A percentile compares a stretch with the other conserved stretches of the same genome.
Conservation (phyloP, 352 stramenopile genomes). For the Pythium monospermum region DNA sequence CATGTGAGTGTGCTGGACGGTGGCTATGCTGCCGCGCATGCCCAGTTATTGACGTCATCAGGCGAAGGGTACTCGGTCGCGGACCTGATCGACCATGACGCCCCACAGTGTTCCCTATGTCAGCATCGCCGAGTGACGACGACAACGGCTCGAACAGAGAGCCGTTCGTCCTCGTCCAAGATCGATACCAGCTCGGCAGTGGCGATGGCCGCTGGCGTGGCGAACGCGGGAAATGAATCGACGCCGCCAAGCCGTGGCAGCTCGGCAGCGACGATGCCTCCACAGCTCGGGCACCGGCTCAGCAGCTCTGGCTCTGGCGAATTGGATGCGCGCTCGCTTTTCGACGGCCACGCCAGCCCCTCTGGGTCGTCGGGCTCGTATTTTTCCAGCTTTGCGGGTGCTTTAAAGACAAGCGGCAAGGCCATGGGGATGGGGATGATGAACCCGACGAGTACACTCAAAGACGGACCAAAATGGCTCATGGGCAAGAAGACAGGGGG, state of each 20-base stretch:
- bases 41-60: constrained; percentile 35
- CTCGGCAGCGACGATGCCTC: constrained; percentile 7
- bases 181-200: neutral
- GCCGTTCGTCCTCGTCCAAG: constrained; percentile 1
- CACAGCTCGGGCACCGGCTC: constrained; percentile 4
- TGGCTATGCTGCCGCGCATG: constrained; percentile 61
- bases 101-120: constrained; percentile 52
- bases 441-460: constrained; percentile 43
- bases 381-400: constrained; percentile 64
- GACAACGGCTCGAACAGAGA: constrained; percentile 12
- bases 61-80: constrained; percentile 43
- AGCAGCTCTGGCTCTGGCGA: constrained; percentile 15
- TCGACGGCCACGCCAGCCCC: constrained; percentile 24
- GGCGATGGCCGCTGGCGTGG: neutral
- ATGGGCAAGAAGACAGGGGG: constrained; percentile 72
- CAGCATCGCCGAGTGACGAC: constrained; percentile 38
- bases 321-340: constrained; percentile 36
- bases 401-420: constrained; percentile 65
- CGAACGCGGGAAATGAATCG: neutral
- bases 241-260: constrained; percentile 12
- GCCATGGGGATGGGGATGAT: constrained; percentile 39
- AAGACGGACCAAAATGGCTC: constrained; percentile 72
- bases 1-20: constrained; percentile 73
- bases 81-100: constrained; percentile 74
- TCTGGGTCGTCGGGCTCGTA: constrained; percentile 32